Base-by-base conservation (phyloP, 345 rosid genomes). In the Schrenkiella parvula region DNA sequence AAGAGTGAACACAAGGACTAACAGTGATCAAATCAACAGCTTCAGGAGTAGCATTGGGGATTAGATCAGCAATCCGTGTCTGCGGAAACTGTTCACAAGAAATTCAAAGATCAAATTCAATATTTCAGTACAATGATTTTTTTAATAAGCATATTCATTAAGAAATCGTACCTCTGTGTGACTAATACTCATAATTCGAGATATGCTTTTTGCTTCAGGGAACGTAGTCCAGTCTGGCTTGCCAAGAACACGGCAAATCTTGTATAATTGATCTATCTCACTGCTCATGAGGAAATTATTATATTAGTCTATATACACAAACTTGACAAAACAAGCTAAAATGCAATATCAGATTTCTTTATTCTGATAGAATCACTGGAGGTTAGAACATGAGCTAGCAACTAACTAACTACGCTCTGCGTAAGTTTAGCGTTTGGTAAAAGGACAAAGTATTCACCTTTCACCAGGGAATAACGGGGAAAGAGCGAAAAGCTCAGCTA, bases 401-500 rank as follows among this genome's bases (percentile, higher is more conserved):
- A 31, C 56, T 7, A n/a, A n/a, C n/a, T n/a, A 69, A 15, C 17
- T 4, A 71, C 9, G 8, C 34, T 51, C 43, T 14, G 26, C 57
- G 25, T 43, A 46, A 37, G 25, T 48, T 48, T 18, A 18, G 23
- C 18, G 22, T 55, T 19, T 29, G 19, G 52, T 53, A 8, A 63
- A 8, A 48, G 35, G 26, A 12, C 0, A 72, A 38, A 43, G 2
- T 57, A 68, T 70, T 80, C 73, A 90, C 98, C 98, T 90, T 82
- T 93, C 98, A 28, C 97, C 98, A 38, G 97, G 98, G 62, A 93
- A 93, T 78, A 93, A 85, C 10, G 98, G 98, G 52, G 92, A 81
- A 48, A 72, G 74, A 19, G 93, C 87, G 84, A 89, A 89, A 77
- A 93, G 92, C 87, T 93, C 98, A 73, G 97, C 96, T 52, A 93